Evolutionary conservation across 768 basidiomycete species (phyloP), one percentile per base, ranked within the genome.

Genomic region (Mycena galericulata): DNA sequence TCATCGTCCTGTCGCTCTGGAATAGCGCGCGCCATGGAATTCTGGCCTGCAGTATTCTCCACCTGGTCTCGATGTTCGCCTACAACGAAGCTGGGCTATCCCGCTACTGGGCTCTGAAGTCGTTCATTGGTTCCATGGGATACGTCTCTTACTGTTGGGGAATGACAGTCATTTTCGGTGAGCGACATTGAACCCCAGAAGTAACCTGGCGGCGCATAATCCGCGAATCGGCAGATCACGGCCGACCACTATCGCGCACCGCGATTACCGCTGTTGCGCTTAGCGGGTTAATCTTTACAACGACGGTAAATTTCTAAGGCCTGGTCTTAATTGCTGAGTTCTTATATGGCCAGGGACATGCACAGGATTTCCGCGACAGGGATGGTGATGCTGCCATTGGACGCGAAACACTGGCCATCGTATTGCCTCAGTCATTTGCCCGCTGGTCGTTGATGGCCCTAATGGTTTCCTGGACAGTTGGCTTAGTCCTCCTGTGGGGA

Each of bases 211-310:
- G n/a, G n/a, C 29, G 2, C 15, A 49, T 53, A 11, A 54, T 5
- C 45, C n/a, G n/a, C n/a, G n/a, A 3, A 14, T 26, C 14, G 4
- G 29, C 0, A 72, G 71, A 60, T 30, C 63, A 70, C 56, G 60
- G 59, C 17, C 47, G 40, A 9, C 55, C 68, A 3, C 41, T 72
- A 9, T 69, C 65, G 9, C 32, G 22, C 6, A 61, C 57, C 4
- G 66, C 71, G 1, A 46, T 60, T 22, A 56, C 61, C 18, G 79
- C 80, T 10, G 68, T 80, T 26, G 54, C 65, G 7, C 65, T 77
- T 50, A 82, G 77, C 32, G 68, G 75, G 51, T 70, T 70, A 22
- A 74, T 82, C 32, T 78, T 80, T 27, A 50, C 75, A 3, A 82
- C 82, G 10, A 83, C 81, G 0, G 74, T 82, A 11, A 74, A 78